Evolutionary conservation across 495 filamentous ascomycete species (phyloP).

Genomic region (Hypoxylon rickii): DNA sequence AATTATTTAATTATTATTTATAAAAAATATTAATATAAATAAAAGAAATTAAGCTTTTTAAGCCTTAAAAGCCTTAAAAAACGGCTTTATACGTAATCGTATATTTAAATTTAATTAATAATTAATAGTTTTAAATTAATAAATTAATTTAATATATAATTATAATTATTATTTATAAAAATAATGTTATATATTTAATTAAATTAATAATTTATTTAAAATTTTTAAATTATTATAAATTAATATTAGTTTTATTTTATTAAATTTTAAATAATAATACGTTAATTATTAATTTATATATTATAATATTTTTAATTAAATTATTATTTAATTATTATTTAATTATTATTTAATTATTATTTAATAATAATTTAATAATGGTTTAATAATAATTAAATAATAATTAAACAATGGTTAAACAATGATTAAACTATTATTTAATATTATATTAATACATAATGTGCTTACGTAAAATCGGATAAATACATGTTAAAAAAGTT

Average conservation of each 20-base stretch:
- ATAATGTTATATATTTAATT: not conserved
- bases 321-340: not conserved
- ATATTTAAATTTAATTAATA: no score
- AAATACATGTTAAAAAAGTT: not conserved
- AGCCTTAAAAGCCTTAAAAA: no score
- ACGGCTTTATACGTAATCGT: no score
- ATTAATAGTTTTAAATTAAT: not conserved
- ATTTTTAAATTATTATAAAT: not conserved
- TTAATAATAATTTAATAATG: not conserved
- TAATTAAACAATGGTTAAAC: not conserved
- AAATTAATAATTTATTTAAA: not conserved
- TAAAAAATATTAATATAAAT: no score
- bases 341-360: not conserved
- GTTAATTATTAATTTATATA: not conserved
- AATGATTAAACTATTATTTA: not conserved
- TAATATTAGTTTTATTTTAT: not conserved
- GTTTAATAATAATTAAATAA: not conserved
- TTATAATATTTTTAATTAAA: not conserved
- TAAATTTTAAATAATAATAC: not conserved
- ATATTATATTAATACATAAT: not conserved
- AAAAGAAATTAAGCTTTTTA: no score
- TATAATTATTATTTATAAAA: not conserved
- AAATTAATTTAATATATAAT: not conserved
- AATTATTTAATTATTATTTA: no score
- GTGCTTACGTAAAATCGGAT: not conserved